A percentile compares a stretch with the other conserved stretches of the same genome.
Evolutionary conservation across 352 stramenopile genomes (phyloP).

Genomic region (Globisporangium parvum): DNA sequence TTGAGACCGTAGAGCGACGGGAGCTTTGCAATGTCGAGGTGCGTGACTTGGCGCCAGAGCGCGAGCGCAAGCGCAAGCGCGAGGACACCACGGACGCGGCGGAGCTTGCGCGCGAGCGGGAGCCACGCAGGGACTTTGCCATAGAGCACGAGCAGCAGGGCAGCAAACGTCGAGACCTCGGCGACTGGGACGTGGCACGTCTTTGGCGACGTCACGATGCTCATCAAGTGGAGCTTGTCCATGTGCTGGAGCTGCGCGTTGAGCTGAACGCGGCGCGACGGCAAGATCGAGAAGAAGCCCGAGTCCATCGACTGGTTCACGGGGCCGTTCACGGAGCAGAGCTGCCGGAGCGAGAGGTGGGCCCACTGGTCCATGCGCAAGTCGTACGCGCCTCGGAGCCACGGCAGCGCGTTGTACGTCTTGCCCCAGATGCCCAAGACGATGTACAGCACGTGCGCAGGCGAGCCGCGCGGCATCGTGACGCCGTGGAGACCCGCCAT

Average conservation of each 20-base stretch:
- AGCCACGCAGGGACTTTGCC: conserved; percentile 20
- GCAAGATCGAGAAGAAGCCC: conserved; percentile 40
- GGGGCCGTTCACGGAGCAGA: conserved; percentile 41
- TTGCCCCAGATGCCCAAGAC: conserved; percentile 34
- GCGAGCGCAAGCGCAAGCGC: conserved; percentile 17
- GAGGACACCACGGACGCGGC: conserved; percentile 9
- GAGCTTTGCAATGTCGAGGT: conserved; percentile 60
- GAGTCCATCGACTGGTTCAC: conserved; percentile 34
- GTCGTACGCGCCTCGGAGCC: conserved; percentile 34
- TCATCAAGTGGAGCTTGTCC: conserved; percentile 58
- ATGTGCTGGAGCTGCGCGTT: conserved; percentile 49
- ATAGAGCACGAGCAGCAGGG: conserved; percentile 1
- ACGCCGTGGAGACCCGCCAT: conserved; percentile 32
- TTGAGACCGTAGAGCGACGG: conserved; percentile 49
- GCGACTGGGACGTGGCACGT: not conserved
- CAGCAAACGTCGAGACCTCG: conserved; percentile 28
- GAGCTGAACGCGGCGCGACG: conserved; percentile 29
- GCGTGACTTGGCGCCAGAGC: conserved; percentile 27
- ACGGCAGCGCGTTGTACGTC: conserved; percentile 32
- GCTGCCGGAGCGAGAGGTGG: conserved; percentile 23
- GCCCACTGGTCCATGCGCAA: conserved; percentile 59
- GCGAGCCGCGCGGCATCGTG: conserved; percentile 23
- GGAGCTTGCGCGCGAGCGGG: conserved; percentile 2
- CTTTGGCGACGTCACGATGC: conserved; percentile 48
- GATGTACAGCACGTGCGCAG: conserved; percentile 35